Evolutionary conservation across 2,329 filamentous ascomycete species (phyloP), one percentile per base, ranked within the genome.

Genomic region (Nakataea oryzae): DNA sequence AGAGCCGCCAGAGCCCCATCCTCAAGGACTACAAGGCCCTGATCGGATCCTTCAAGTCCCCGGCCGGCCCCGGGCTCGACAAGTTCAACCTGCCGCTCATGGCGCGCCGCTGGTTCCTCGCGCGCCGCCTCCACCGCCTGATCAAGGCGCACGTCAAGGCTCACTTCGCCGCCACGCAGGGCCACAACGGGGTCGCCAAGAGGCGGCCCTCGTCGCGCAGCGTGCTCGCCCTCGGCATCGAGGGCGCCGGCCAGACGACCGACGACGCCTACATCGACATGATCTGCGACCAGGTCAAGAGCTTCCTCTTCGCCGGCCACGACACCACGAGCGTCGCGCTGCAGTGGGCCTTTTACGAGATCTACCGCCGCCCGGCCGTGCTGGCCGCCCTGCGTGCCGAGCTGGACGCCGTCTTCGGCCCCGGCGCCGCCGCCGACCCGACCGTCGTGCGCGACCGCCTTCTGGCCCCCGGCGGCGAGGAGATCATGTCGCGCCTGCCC

Each of bases 261-360:
- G 70, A 69, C n/a, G 63, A 66, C 0, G 64, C 69, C 7, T 60
- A 73, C 13, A 47, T 76, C 14, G 50, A 68, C 21, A 65, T 69
- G 54, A 74, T 72, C 3, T 70, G 69, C 47, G 72, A 75, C 61
- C 74, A 76, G 63, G 65, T 78, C 34, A 74, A 73, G 60, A 71
- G 72, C 0, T 77, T 78, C 64, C 66, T 76, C 14, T 74, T 78
- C 54, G 75, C 74, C 2, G 75, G 76, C 3, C 75, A 77, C 57
- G 75, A 78, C 64, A 76, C 76, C 3, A 75, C 75, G 1, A 72
- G 71, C 47, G 73, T 71, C 63, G 66, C 72, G 1, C 65, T 77
- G 1, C 68, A 72, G 12, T 77, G 74, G 73, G 65, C 68, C 0
- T 69, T 74, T 27, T 76, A 77, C 64, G 70, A 75, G 62, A 69